These are phyloP conservation scores for Cutaneotrichosporon cavernicola DNA, from an alignment of 1,284 basidiomycete species.

Conservation along the genomic window DNA sequence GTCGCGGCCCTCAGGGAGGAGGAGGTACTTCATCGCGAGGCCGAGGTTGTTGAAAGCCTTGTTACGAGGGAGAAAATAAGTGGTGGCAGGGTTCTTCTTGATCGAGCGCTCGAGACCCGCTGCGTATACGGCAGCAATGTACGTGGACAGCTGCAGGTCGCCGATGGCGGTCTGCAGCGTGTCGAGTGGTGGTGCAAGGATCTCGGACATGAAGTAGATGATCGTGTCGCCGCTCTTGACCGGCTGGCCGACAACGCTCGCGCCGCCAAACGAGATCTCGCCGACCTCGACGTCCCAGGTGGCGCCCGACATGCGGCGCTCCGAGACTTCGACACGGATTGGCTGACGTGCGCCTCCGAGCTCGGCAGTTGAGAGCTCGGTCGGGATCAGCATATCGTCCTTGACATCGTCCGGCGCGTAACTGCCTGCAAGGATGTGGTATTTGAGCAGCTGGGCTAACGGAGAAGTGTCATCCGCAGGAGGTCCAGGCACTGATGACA, in stretches of 20 bases:
- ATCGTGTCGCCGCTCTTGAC: slow-evolving; percentile 66
- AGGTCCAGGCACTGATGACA: background rate
- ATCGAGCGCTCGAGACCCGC: slow-evolving; percentile 72
- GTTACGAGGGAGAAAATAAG: slow-evolving; percentile 85
- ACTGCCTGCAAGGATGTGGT: slow-evolving; percentile 82
- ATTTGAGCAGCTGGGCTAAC: slow-evolving; percentile 54
- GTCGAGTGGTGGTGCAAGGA: slow-evolving; percentile 77
- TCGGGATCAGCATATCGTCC: slow-evolving; percentile 73
- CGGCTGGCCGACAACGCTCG: slow-evolving; percentile 71
- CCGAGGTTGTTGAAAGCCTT: slow-evolving; percentile 83
- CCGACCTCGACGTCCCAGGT: slow-evolving; percentile 53
- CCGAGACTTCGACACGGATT: slow-evolving; percentile 65
- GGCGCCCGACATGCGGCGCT: slow-evolving; percentile 47
- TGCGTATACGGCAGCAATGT: slow-evolving; percentile 84
- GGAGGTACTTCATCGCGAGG: slow-evolving; percentile 81
- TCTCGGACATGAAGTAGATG: slow-evolving; percentile 85
- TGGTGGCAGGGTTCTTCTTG: slow-evolving; percentile 67
- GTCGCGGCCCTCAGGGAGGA: slow-evolving; percentile 65
- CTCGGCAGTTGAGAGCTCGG: slow-evolving; percentile 67
- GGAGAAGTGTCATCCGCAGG: slow-evolving; percentile 33
- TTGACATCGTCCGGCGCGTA: slow-evolving; percentile 68
- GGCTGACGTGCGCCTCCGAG: slow-evolving; percentile 71
- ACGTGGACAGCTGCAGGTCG: slow-evolving; percentile 77
- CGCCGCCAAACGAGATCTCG: slow-evolving; percentile 79
- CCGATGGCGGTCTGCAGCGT: slow-evolving; percentile 79